phyloP scores from a whole-genome alignment of 441 rosid species.

The Corymbia citriodora region DNA sequence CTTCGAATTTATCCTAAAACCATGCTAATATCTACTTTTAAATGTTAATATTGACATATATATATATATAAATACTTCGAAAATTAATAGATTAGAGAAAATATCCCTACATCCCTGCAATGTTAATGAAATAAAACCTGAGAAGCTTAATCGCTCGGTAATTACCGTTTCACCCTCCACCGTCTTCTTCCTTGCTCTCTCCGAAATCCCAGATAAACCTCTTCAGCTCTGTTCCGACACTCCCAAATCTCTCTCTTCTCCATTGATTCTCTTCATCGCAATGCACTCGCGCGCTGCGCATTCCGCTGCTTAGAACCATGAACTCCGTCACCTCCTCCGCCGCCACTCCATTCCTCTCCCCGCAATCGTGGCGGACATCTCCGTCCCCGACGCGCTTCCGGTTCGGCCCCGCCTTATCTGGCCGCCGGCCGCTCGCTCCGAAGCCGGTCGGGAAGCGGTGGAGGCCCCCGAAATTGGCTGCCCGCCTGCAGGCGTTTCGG shows the following conservation, averaged over 20 bases:
- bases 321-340: slow-evolving; percentile 20
- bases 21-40: not conserved
- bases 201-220: slow-evolving; percentile 8
- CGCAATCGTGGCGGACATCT: not conserved
- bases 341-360: slow-evolving; percentile 27
- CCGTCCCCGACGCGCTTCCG: not conserved
- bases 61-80: not conserved
- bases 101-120: not conserved
- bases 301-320: not conserved
- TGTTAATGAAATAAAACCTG: not conserved
- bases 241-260: not conserved
- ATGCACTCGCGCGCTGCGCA: not conserved
- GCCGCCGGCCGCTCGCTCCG: not conserved
- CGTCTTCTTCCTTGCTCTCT: not conserved
- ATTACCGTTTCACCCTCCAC: not conserved
- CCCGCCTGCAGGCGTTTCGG: slow-evolving; percentile 3
- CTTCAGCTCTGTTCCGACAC: not conserved
- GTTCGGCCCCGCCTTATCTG: slow-evolving; percentile 5
- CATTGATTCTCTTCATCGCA: not conserved
- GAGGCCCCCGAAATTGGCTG: slow-evolving; percentile 8
- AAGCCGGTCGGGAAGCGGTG: not conserved
- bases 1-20: too few species aligned
- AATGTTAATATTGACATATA: not conserved
- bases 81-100: not conserved
- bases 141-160: not conserved